Base-by-base conservation (phyloP, 306 rosid species). In the Vicia villosa region DNA sequence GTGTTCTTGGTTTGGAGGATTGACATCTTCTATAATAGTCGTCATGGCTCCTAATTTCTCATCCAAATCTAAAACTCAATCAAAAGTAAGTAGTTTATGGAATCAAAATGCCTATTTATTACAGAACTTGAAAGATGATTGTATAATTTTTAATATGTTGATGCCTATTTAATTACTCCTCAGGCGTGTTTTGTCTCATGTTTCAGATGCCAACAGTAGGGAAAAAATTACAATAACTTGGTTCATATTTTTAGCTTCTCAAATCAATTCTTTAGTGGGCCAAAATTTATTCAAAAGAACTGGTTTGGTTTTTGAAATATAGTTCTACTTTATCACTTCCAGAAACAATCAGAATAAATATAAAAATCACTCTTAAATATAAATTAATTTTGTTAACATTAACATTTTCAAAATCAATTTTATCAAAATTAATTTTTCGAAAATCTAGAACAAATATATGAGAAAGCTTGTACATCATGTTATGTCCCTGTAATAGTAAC, bases 401-500 rank as follows among this genome's bases (percentile, higher is more conserved):
- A 3, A 30, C 21, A 7, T 58, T 5, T 41, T 63, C 17, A 20
- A 63, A 11, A 21, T 63, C 19, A 19, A 12, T 62, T 38, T 17
- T 3, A 11, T 63, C 19, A 40, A 63, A 63, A 37, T 5, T 11
- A 11, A 0, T 16, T 43, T 12, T n/a, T n/a, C n/a, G n/a, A n/a
- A n/a, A n/a, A n/a, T 15, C 56, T 15, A 9, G 10, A 65, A 36
- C 16, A 61, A 36, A 15, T 28, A 57, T 10, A 40, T 15, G 15
- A 10, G 14, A 36, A 58, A 36, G 11, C 4, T 16, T 36, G 20
- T 8, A 6, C 10, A 24, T 0, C 61, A 22, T 22, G n/a, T n/a
- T n/a, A n/a, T 22, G 24, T 22, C 24, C 24, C 96, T 94, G 88
- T 30, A 66, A 51, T 58, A 45, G 70, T 61, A 61, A 59, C 47